Evolutionary conservation across 202 grass and related monocot species (phyloP), one percentile per base, ranked within the genome.

Genomic region (Brachypodium distachyon): DNA sequence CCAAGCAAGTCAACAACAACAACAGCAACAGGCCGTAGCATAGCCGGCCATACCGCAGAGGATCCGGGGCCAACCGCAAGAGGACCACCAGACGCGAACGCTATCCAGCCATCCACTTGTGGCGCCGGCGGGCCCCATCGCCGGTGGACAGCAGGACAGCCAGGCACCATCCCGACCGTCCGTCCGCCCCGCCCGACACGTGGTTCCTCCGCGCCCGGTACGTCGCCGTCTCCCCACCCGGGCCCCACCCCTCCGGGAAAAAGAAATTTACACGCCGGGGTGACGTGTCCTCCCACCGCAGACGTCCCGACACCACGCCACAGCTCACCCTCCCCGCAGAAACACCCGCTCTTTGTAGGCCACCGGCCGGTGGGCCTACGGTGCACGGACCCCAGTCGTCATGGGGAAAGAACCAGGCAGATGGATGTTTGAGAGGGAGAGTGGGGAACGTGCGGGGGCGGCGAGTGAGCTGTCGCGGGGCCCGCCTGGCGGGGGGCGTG

Each of bases 41-140:
- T 11, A 14, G 8, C 58, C n/a, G 4, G 60, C 60, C 3, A 0
- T n/a, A 36, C 18, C 70, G 14, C 60, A 83, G 42, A 14, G 2
- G 75, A 87, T 83, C 69, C 28, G 0, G 0, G 0, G 0, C 12
- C n/a, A 40, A 18, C 26, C 0, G 10, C 38, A 7, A 19, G 11
- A 0, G 16, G 10, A 47, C 43, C 60, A 26, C 80, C 80, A 41
- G 59, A 37, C 37, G 50, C 73, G 6, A 51, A 59, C 50, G 23
- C 80, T 41, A 68, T 36, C 43, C 12, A n/a, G 27, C 54, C 81
- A 40, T 76, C 75, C 86, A 84, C 81, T 84, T 84, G 62, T 74
- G 25, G 1, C 5, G 22, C 10, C 5, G 61, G 13, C 0, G 8
- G 74, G 39, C 2, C 34, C 81, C 70, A 64, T 37, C 3, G 0